Evolutionary conservation across 306 rosid genomes (phyloP).

Genomic region (Castanopsis chinensis): DNA sequence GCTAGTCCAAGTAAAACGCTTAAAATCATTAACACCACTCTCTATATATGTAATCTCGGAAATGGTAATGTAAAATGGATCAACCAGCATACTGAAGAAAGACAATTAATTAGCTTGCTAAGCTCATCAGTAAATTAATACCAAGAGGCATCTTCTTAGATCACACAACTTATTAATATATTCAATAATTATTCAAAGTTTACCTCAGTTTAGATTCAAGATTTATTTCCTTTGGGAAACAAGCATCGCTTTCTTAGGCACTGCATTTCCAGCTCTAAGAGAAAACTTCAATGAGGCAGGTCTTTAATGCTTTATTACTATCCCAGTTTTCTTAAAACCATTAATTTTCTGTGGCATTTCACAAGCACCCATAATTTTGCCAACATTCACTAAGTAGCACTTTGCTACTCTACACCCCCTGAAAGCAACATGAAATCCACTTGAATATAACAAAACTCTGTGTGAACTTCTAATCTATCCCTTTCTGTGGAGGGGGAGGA

Average conservation of each 20-base stretch:
- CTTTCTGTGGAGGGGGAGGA: not conserved
- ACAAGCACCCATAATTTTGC: not conserved
- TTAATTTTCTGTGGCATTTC: not conserved
- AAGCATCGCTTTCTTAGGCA: not conserved
- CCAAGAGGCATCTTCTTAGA: no score
- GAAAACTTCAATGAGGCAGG: not conserved
- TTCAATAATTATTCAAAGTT: not conserved
- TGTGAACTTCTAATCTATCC: no score
- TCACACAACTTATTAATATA: no score
- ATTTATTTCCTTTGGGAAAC: not conserved
- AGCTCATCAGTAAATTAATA: no score
- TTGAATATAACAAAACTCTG: not conserved
- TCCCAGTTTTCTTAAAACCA: not conserved
- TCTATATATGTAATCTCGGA: no score
- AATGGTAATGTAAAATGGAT: no score
- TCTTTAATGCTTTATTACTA: not conserved
- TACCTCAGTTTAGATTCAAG: not conserved
- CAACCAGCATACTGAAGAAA: no score
- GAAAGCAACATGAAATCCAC: not conserved
- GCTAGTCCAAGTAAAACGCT: no score
- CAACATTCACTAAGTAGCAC: not conserved
- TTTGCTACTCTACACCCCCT: not conserved
- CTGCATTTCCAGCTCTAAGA: not conserved
- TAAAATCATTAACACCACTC: no score
- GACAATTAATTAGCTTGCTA: no score